These are phyloP conservation scores for Pythium chondricola DNA, from an alignment of 352 stramenopile species.

Conservation along the genomic window DNA sequence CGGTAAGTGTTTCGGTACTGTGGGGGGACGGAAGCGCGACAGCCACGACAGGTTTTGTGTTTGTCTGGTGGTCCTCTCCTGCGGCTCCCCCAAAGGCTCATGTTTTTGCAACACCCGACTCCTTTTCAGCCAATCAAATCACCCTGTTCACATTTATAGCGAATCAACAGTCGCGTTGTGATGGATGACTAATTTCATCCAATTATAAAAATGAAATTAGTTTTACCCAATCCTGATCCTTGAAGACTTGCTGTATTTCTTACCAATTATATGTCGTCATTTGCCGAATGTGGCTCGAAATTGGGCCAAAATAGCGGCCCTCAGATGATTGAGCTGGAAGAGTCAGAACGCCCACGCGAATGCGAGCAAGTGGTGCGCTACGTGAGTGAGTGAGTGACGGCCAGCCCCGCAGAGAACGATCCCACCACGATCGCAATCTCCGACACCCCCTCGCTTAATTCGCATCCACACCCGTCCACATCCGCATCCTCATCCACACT, in stretches of 20 bases:
- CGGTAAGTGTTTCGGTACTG: slow-evolving; percentile 12
- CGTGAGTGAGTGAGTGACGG: no score
- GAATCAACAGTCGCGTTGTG: neutral
- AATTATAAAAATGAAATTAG: neutral
- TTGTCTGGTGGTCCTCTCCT: slow-evolving; percentile 13
- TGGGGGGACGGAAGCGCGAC: neutral
- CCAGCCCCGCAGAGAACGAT: no score
- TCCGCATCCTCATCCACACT: neutral
- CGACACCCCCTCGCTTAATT: no score
- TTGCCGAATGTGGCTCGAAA: neutral
- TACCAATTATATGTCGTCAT: neutral
- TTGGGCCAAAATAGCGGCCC: slow-evolving; percentile 2
- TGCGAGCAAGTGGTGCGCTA: no score
- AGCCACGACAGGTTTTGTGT: no score
- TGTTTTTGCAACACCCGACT: slow-evolving; percentile 15
- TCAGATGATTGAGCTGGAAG: no score
- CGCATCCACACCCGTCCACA: neutral
- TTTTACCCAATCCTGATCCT: no score
- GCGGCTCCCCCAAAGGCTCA: slow-evolving; percentile 5
- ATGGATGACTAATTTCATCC: neutral
- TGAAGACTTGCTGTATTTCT: neutral
- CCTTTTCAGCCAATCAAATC: slow-evolving; percentile 2
- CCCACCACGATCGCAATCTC: no score
- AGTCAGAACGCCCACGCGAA: neutral
- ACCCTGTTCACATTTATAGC: neutral